Evolutionary conservation across 78 protist species (phyloP).

Genomic region (Dictyostelium intermedium): DNA sequence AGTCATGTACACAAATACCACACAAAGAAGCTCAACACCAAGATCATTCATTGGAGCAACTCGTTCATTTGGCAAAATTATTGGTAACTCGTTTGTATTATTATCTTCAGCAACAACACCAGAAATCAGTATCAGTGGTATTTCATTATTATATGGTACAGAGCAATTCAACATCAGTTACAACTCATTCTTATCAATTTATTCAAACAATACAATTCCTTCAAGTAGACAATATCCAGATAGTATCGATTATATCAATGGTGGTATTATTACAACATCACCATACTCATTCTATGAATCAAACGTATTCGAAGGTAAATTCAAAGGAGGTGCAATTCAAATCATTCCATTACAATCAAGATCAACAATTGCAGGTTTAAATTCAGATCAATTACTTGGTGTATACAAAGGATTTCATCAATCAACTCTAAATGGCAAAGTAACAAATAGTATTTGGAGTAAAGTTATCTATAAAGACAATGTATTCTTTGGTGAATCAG

Average conservation of each 20-base stretch:
- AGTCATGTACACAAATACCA: not conserved
- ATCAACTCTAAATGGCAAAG: not conserved
- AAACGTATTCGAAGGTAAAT: too few relatives aligned
- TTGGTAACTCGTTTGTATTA: not conserved
- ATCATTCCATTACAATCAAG: not conserved
- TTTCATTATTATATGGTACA: not conserved
- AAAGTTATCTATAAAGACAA: too few relatives aligned
- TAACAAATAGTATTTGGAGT: not conserved
- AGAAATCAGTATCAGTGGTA: not conserved
- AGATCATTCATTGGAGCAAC: not conserved
- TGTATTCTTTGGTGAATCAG: too few relatives aligned
- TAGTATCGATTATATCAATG: too few relatives aligned
- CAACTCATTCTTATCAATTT: not conserved
- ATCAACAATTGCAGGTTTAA: not conserved
- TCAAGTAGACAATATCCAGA: too few relatives aligned
- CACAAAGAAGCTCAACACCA: not conserved
- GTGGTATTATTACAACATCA: too few relatives aligned
- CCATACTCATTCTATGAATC: too few relatives aligned
- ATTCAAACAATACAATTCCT: not conserved
- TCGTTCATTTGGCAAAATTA: conserved; percentile 11
- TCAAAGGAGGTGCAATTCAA: not conserved
- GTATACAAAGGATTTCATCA: not conserved
- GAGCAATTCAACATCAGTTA: not conserved
- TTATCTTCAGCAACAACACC: not conserved
- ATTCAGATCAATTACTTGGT: not conserved